phyloP scores from a whole-genome alignment of 257 asterid species.

The Capsicum pubescens region DNA sequence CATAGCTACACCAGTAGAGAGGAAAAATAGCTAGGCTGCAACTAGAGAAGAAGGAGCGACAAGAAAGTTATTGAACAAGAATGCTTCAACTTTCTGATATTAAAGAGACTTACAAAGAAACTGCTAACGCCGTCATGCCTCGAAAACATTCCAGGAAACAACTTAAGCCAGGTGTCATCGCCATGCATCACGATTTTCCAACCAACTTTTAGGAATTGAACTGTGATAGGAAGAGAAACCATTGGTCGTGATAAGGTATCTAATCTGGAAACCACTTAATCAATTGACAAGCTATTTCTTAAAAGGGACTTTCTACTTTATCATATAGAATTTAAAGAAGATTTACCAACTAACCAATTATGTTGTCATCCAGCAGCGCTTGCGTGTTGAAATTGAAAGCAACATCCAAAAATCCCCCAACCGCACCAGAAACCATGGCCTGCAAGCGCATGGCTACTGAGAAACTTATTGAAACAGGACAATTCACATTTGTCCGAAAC shows the following conservation, averaged over 20 bases:
- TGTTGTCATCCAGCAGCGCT: conserved; percentile 85
- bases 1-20: not conserved
- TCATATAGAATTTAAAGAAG: not conserved
- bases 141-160: conserved; percentile 79
- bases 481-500: not conserved
- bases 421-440: conserved; percentile 97
- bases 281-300: not conserved
- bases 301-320: not conserved
- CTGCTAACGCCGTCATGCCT: conserved; percentile 95
- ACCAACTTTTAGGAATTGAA: conserved; percentile 73
- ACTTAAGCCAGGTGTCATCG: conserved; percentile 92
- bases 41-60: not conserved
- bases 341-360: conserved; percentile 68
- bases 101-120: conserved; percentile 72
- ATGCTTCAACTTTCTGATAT: conserved; percentile 20
- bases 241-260: not conserved
- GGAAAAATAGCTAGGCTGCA: not conserved
- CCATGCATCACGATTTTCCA: conserved; percentile 96
- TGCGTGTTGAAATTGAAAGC: conserved; percentile 91
- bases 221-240: conserved; percentile 49
- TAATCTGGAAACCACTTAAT: conserved; percentile 19
- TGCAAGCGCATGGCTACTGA: conserved; percentile 32
- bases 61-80: not conserved
- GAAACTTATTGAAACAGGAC: conserved; percentile 8
- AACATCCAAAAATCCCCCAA: conserved; percentile 90